Conservation (phyloP, 345 rosid genomes). For the Camelina neglecta region DNA sequence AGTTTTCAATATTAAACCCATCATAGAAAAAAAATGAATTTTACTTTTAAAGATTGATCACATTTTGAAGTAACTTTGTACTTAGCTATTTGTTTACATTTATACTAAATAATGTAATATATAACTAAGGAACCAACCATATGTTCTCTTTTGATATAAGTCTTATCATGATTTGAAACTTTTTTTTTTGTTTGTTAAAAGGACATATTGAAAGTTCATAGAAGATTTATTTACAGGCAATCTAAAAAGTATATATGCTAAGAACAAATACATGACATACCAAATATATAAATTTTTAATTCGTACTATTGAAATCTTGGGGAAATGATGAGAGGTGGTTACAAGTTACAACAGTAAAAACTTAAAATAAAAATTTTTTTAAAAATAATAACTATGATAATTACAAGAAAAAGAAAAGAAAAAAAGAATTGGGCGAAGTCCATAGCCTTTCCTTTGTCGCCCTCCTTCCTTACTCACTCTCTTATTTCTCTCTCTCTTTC, state of each 20-base stretch:
- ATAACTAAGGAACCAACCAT: too few species aligned
- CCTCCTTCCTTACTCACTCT: slow-evolving; percentile 30
- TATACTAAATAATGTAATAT: too few species aligned
- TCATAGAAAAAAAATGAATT: not conserved
- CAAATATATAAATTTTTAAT: too few species aligned
- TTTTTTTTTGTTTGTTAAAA: too few species aligned
- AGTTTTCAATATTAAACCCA: not conserved
- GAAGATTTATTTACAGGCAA: not conserved
- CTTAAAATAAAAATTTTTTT: not conserved
- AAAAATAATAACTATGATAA: not conserved
- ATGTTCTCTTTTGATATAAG: not conserved
- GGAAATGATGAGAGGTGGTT: not conserved
- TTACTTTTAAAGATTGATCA: not conserved
- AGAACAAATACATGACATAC: not conserved
- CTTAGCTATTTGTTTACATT: too few species aligned
- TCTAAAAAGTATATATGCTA: not conserved
- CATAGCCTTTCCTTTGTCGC: slow-evolving; percentile 33
- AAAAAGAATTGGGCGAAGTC: slow-evolving; percentile 10
- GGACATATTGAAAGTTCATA: too few species aligned
- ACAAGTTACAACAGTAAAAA: not conserved
- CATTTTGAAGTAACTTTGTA: too few species aligned
- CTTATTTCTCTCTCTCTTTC: not conserved
- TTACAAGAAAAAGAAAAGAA: not conserved
- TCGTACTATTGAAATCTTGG: not conserved
- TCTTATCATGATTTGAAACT: not conserved